Evolutionary conservation across 2,329 filamentous ascomycete species (phyloP).

Genomic region (Lecanicillium sp.): DNA sequence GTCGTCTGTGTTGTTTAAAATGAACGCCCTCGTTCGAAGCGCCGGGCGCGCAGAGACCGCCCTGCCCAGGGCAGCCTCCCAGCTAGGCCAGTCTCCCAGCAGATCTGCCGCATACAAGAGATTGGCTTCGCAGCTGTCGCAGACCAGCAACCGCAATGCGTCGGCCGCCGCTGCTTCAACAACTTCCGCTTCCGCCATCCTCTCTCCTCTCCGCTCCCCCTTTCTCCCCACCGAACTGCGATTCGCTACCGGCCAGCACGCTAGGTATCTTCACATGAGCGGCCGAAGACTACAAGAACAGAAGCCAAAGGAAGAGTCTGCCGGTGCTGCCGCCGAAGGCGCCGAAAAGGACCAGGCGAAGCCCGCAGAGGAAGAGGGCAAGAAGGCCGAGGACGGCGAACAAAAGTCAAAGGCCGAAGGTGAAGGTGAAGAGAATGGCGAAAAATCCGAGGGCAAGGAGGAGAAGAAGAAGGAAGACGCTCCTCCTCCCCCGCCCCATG

Average conservation of each 20-base stretch:
- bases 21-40: slow-evolving; percentile 40
- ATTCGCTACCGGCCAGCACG: slow-evolving; percentile 21
- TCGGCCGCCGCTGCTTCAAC: slow-evolving; percentile 16
- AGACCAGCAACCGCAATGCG: slow-evolving; percentile 18
- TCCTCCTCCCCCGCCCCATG: slow-evolving; percentile 88
- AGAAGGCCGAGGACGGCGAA: slow-evolving; percentile 29
- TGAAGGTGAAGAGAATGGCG: slow-evolving; percentile 34
- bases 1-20: slow-evolving; percentile 23
- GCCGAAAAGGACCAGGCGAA: slow-evolving; percentile 33
- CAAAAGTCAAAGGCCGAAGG: slow-evolving; percentile 20
- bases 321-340: slow-evolving; percentile 29
- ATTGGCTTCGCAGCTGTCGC: slow-evolving; percentile 32
- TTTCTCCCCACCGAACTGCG: slow-evolving; percentile 30
- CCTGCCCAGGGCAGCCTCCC: slow-evolving; percentile 32
- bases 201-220: slow-evolving; percentile 35
- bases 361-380: slow-evolving; percentile 34
- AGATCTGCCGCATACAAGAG: slow-evolving; percentile 41
- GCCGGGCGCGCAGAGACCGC: slow-evolving; percentile 31
- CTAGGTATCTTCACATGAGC: slow-evolving; percentile 25
- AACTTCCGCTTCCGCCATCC: slow-evolving; percentile 18
- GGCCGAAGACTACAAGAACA: slow-evolving; percentile 24
- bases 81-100: slow-evolving; percentile 26
- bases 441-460: slow-evolving; percentile 47
- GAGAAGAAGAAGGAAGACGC: slow-evolving; percentile 60
- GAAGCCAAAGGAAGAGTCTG: slow-evolving; percentile 26